A percentile compares a stretch with the other conserved stretches of the same genome.
Conservation (phyloP, 192 early-diverging fungal genomes). For the Glomus cerebriforme region DNA sequence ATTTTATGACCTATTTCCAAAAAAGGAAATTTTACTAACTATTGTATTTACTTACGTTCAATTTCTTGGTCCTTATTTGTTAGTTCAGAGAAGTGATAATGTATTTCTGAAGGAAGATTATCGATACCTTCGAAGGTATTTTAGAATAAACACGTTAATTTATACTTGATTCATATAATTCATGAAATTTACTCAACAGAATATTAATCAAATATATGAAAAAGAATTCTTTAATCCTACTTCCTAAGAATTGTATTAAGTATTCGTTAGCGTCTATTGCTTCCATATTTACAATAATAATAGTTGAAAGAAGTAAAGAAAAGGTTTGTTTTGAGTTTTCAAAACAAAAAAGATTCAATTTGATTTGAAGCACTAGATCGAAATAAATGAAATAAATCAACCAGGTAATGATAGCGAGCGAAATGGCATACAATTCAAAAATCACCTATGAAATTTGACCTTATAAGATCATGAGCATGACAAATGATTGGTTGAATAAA, state of each 20-base stretch:
- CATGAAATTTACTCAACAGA: not conserved
- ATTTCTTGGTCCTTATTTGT: constrained; percentile 27
- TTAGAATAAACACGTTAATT: not conserved
- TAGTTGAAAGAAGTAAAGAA: not conserved
- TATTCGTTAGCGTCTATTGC: constrained; percentile 30
- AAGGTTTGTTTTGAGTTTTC: not conserved
- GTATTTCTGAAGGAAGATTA: constrained; percentile 27
- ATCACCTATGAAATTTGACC: not conserved
- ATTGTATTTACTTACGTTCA: not conserved
- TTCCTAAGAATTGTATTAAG: constrained; percentile 23
- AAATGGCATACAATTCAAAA: not conserved
- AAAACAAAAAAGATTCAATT: not conserved
- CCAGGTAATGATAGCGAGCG: not conserved
- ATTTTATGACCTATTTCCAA: not conserved
- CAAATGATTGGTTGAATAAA: constrained; percentile 4
- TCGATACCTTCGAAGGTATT: not conserved
- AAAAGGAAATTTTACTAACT: not conserved
- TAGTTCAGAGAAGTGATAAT: constrained; percentile 21
- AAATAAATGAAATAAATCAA: not conserved
- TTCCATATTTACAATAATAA: constrained; percentile 11
- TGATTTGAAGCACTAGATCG: not conserved
- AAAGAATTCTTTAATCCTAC: not conserved
- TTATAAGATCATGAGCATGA: not conserved
- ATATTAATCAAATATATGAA: not conserved
- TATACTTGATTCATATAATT: not conserved